These are phyloP conservation scores for Globisporangium abappressorium DNA, from an alignment of 352 stramenopile species.

Conservation along the genomic window DNA sequence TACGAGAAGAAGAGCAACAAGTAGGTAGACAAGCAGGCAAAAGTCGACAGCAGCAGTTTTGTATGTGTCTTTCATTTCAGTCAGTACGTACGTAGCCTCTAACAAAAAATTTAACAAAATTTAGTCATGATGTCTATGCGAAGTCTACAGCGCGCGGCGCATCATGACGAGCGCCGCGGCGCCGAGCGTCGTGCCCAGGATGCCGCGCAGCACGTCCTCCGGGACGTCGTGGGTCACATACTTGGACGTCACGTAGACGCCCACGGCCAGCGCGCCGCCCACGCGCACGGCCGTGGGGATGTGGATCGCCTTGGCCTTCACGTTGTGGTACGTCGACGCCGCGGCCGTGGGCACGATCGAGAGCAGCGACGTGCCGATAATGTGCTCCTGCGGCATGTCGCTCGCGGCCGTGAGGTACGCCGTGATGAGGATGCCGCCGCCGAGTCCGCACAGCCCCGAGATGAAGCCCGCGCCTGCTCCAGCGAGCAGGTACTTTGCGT, in stretches of 20 bases:
- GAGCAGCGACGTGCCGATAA: slow-evolving; percentile 83
- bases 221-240: slow-evolving; percentile 78
- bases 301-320: slow-evolving; percentile 77
- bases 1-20: slow-evolving; percentile 88
- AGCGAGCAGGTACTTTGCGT: slow-evolving; percentile 75
- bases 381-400: slow-evolving; percentile 81
- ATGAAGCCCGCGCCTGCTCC: slow-evolving; percentile 78
- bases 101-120: background rate
- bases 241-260: slow-evolving; percentile 80
- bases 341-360: slow-evolving; percentile 78
- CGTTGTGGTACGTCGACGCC: slow-evolving; percentile 80
- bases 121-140: background rate
- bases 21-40: slow-evolving; percentile 17
- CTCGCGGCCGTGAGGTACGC: slow-evolving; percentile 82
- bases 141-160: slow-evolving; percentile 55
- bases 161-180: slow-evolving; percentile 80
- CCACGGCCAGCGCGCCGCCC: slow-evolving; percentile 54
- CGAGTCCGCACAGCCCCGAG: slow-evolving; percentile 77
- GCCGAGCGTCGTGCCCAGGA: slow-evolving; percentile 69
- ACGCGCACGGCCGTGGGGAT: slow-evolving; percentile 65
- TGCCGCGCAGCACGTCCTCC: slow-evolving; percentile 66
- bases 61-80: slow-evolving; percentile 14
- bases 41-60: background rate
- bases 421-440: slow-evolving; percentile 84
- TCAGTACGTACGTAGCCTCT: background rate